Conservation (phyloP, 2,329 filamentous ascomycete genomes). For the Fusarium sp. region DNA sequence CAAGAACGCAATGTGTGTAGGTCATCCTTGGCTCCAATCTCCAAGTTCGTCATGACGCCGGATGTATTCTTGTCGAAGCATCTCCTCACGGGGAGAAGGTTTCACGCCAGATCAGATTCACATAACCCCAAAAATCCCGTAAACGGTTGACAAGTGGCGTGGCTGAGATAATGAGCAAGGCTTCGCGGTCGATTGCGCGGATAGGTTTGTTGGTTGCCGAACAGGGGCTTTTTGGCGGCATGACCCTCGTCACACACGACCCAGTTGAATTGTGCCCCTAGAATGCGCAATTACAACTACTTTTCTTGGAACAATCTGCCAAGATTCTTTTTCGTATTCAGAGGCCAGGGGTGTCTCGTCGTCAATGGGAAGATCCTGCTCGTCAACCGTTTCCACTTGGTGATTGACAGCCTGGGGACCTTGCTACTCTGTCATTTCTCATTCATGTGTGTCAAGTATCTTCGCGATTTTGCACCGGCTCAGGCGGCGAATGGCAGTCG, state of each 20-base stretch:
- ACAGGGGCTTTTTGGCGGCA: background rate
- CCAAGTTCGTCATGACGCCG: too few species aligned
- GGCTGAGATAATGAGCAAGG: background rate
- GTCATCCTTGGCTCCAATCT: too few species aligned
- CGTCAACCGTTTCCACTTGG: background rate
- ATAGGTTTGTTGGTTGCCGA: background rate
- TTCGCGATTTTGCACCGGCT: background rate
- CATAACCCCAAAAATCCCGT: background rate
- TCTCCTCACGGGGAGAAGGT: background rate
- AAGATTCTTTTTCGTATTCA: too few species aligned
- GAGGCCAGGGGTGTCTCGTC: background rate
- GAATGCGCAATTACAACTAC: background rate
- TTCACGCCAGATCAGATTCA: background rate
- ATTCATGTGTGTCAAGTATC: background rate
- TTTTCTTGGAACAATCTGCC: background rate
- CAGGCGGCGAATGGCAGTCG: background rate
- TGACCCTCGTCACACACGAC: background rate
- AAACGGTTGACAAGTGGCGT: background rate
- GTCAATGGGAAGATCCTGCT: background rate
- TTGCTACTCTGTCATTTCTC: background rate
- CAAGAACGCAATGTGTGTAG: too few species aligned
- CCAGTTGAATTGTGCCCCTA: background rate
- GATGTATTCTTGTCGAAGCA: background rate
- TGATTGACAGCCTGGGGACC: background rate
- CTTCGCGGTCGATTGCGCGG: background rate